Evolutionary conservation across 306 rosid genomes (phyloP).

Genomic region (Cucurbita argyrosperma): DNA sequence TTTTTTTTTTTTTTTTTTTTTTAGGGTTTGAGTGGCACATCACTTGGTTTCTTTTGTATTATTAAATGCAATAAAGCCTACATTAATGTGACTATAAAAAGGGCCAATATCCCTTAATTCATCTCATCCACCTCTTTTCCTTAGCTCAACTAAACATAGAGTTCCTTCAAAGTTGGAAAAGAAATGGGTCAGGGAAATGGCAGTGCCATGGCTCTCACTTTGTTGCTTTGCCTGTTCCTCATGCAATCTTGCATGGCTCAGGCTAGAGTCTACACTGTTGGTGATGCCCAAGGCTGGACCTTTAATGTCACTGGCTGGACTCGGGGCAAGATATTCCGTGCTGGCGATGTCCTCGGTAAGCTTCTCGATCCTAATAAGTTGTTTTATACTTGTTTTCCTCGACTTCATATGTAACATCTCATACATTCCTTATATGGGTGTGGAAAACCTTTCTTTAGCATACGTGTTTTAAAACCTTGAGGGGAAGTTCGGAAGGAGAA

Average conservation of each 20-base stretch:
- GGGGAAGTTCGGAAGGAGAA: too few species aligned
- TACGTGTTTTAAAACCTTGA: too few species aligned
- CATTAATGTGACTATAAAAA: neutral
- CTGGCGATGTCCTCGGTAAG: neutral
- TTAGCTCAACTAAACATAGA: neutral
- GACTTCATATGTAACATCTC: too few species aligned
- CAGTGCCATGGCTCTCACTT: neutral
- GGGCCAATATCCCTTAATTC: neutral
- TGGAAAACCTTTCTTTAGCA: too few species aligned
- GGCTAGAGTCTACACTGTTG: neutral
- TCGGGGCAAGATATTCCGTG: neutral
- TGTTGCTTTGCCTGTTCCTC: neutral
- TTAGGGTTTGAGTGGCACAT: too few species aligned
- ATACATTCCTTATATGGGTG: too few species aligned
- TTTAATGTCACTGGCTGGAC: neutral
- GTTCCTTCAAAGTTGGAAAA: neutral
- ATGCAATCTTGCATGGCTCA: neutral
- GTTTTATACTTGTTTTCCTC: too few species aligned
- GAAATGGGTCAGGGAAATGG: conserved; percentile 4
- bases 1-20: neutral
- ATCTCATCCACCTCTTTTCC: neutral
- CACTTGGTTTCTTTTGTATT: too few species aligned
- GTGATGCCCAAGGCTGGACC: conserved; percentile 1
- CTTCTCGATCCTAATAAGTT: neutral
- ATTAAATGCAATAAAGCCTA: neutral